These are phyloP conservation scores for Phaffomyces opuntiae DNA, from an alignment of 805 yeast genomes.

Conservation along the genomic window DNA sequence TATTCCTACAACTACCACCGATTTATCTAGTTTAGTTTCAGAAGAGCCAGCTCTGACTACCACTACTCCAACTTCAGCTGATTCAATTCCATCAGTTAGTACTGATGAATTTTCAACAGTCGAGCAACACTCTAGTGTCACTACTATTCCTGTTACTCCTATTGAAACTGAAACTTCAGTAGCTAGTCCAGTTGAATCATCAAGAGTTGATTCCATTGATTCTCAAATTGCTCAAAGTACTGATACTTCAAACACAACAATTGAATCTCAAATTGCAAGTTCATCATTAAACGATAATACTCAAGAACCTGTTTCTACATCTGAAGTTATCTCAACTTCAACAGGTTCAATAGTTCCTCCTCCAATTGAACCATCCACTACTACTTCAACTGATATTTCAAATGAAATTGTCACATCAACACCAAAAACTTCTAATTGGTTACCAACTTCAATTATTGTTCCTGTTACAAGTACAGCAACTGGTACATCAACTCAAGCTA, in stretches of 20 bases:
- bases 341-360: neutral
- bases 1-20: neutral
- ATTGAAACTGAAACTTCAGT: neutral
- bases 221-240: neutral
- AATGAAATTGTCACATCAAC: neutral
- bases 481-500: constrained; percentile 18
- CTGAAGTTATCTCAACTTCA: neutral
- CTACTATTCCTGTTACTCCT: neutral
- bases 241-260: neutral
- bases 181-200: neutral
- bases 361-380: neutral
- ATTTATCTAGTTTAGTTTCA: neutral
- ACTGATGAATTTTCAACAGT: neutral
- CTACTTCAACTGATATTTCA: neutral
- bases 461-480: constrained; percentile 25
- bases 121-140: neutral
- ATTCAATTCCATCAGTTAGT: neutral
- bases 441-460: constrained; percentile 37
- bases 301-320: neutral
- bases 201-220: neutral
- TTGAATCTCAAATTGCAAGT: too few relatives aligned
- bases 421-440: constrained; percentile 28
- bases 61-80: neutral
- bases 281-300: too few relatives aligned
- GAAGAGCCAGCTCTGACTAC: neutral